Percentiles rank a stretch among this genome's conserved stretches.
Conservation (phyloP, 768 basidiomycete genomes). For the Trametes sanguinea region DNA sequence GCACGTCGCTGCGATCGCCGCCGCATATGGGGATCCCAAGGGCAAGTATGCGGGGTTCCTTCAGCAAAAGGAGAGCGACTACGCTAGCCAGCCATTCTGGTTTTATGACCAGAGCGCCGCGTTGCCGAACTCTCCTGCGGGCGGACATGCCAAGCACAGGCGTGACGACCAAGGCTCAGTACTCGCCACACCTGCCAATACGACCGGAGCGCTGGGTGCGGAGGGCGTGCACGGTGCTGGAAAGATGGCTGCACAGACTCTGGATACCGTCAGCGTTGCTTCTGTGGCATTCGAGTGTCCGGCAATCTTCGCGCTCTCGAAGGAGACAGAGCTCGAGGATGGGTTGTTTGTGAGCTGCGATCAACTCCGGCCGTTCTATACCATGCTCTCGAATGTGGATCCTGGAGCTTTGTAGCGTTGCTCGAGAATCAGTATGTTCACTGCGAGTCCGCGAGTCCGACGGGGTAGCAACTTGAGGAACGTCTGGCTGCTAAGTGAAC, state of each 20-base stretch:
- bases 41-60: constrained; percentile 52
- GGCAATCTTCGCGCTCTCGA: constrained; percentile 34
- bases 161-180: neutral
- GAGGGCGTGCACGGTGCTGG: neutral
- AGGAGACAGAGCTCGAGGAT: constrained; percentile 43
- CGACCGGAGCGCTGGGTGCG: neutral
- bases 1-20: constrained; percentile 52
- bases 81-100: constrained; percentile 44
- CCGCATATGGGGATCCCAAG: constrained; percentile 54
- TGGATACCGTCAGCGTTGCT: neutral
- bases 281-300: constrained; percentile 41
- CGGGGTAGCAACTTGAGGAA: too few species aligned
- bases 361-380: constrained; percentile 43
- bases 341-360: constrained; percentile 47
- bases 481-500: too few species aligned
- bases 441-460: too few species aligned
- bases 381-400: constrained; percentile 4
- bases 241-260: neutral
- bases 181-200: neutral
- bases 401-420: neutral
- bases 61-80: constrained; percentile 34
- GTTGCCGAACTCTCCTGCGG: constrained; percentile 40
- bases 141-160: constrained; percentile 24
- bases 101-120: constrained; percentile 50
- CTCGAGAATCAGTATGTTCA: neutral